Percentiles rank a stretch among this genome's conserved stretches.
These are phyloP conservation scores for Aspergillus indologenus DNA, from an alignment of 495 filamentous ascomycete species.

Conservation along the genomic window DNA sequence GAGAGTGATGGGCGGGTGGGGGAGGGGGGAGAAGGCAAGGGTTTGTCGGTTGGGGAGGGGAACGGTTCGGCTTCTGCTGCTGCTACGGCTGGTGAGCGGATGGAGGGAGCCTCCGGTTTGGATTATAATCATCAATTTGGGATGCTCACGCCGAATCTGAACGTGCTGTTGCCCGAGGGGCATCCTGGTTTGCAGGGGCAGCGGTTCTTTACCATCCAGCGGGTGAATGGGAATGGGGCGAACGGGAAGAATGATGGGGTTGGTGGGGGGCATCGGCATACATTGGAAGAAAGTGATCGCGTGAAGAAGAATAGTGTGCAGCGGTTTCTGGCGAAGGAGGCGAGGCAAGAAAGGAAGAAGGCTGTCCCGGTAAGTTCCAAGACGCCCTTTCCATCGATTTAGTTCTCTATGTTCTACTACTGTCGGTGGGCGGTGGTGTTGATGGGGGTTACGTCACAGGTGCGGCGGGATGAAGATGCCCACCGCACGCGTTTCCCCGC, in stretches of 20 bases:
- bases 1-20: neutral
- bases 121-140: slow-evolving; percentile 37
- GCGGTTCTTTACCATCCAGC: slow-evolving; percentile 69
- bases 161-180: slow-evolving; percentile 30
- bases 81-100: neutral
- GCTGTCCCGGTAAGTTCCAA: slow-evolving; percentile 52
- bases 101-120: neutral
- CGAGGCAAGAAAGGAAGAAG: slow-evolving; percentile 63
- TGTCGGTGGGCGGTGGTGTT: neutral
- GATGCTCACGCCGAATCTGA: slow-evolving; percentile 36
- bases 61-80: slow-evolving; percentile 9
- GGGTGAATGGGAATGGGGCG: slow-evolving; percentile 73
- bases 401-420: slow-evolving; percentile 16
- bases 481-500: slow-evolving; percentile 6
- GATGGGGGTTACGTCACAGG: slow-evolving; percentile 17
- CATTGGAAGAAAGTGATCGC: slow-evolving; percentile 72
- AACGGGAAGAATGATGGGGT: slow-evolving; percentile 71
- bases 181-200: slow-evolving; percentile 48
- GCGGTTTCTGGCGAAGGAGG: slow-evolving; percentile 61
- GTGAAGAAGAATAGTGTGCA: slow-evolving; percentile 84
- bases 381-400: slow-evolving; percentile 19
- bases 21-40: neutral
- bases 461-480: neutral
- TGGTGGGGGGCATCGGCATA: slow-evolving; percentile 68
- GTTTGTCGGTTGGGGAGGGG: no score